Evolutionary conservation across 257 asterid genomes (phyloP), one percentile per base, ranked within the genome.

Genomic region (Solanum commersonii): DNA sequence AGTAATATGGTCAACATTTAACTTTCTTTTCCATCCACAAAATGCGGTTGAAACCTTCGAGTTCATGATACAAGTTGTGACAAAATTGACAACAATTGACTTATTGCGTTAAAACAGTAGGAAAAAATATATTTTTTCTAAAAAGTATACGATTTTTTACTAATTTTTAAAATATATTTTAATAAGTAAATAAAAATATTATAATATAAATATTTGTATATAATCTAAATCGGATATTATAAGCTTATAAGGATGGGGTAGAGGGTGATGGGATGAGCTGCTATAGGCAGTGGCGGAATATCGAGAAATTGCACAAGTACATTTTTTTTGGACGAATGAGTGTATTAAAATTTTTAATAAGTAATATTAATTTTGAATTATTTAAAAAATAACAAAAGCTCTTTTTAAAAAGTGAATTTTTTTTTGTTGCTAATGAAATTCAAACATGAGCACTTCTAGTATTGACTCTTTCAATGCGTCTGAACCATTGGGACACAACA

Each of bases 81-180:
- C 63, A n/a, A 84, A 34, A 42, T 84, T 84, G 84, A 78, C 89
- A 87, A 84, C 83, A 76, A 84, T 84, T 38, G 49, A 23, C 59
- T 25, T 20, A 4, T 40, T 25, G 67, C 8, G 35, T n/a, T 46
- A 8, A 79, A 44, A 77, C 1, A 12, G 5, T 44, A 44, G 16
- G 49, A 44, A 44, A 42, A 44, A 1, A 4, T 42, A 52, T 52
- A 52, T 56, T 56, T 52, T 18, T 49, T 49, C 22, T 15, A 49
- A 49, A 49, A 37, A 23, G 7, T 60, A 60, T 59, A 22, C 2
- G 10, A 18, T 59, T 63, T 23, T 46, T 12, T 44, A 44, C 18
- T 4, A 46, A 0, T 49, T 15, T 16, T 52, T 16, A 0, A 14
- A 20, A 27, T 68, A 6, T 3, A 42, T 42, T 11, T 29, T 7